Base-by-base conservation (phyloP, 2,329 filamentous ascomycete genomes). In the Colletotrichum liriopes region DNA sequence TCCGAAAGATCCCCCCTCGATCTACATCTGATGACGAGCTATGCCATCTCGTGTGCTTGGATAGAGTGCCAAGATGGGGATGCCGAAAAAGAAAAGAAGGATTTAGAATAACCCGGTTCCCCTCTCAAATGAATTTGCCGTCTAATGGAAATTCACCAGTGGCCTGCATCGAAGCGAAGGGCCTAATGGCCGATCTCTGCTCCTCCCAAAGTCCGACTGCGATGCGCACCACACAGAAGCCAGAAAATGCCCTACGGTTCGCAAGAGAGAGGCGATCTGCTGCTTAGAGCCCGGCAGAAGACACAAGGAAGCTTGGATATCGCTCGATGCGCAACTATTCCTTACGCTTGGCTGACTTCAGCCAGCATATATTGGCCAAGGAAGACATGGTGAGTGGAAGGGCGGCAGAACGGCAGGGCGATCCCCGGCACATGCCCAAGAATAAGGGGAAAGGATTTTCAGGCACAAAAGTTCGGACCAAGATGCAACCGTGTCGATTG, bases 371-470 rank as follows among this genome's bases (percentile, higher is more conserved):
- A 29, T 29, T 32, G 18, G 23, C 11, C 3, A 14, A 32, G 35
- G 18, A 14, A n/a, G 16, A 20, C 26, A 23, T 47, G 52, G 45
- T 26, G 16, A 8, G 12, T 59, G 51, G 52, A 26, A 29, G 41
- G 49, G 52, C 18, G 41, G 39, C 16, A 29, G 23, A 26, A 51
- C 11, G 35, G 58, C 20, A 51, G 45, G 39, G 26, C 12, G 59
- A 39, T 23, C 55, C 35, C 47, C 51, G 37, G 41, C 43, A 51
- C 18, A 23, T 47, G 32, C 14, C 6, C 45, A 41, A 26, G 51
- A 43, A 5, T 2, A 58, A 58, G n/a, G 26, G 65, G 58, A 58
- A 71, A 45, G 6, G 58, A 68, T 71, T 65, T 71, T 68, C 65
- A 63, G 68, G 68, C 3, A 59, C 56, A 29, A 39, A 65, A 47